Evolutionary conservation across 1,284 basidiomycete genomes (phyloP).

Genomic region (Ustilago cynodontis): DNA sequence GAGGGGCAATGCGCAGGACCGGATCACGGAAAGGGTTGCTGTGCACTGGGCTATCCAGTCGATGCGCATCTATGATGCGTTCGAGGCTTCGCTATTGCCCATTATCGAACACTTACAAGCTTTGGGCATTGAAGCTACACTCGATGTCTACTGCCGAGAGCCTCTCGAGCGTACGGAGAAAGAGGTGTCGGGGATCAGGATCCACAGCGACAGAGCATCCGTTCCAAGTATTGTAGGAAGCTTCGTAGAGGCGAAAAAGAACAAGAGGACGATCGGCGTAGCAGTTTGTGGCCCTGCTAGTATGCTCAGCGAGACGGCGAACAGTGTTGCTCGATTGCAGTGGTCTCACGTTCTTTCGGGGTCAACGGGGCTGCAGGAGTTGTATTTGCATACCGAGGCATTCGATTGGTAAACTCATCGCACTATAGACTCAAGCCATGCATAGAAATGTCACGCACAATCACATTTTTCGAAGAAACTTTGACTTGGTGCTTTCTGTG

Average conservation of each 20-base stretch:
- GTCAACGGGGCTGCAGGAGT: conserved; percentile 18
- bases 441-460: not conserved
- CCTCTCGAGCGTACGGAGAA: not conserved
- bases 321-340: conserved; percentile 33
- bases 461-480: not conserved
- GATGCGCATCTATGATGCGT: conserved; percentile 21
- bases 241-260: conserved; percentile 17
- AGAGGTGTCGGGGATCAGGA: conserved; percentile 7
- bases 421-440: too few relatives aligned
- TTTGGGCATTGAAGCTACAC: conserved; percentile 19
- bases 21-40: conserved; percentile 12
- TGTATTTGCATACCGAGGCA: conserved; percentile 45
- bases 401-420: conserved; percentile 38
- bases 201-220: conserved; percentile 19
- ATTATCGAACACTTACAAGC: conserved; percentile 27
- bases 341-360: conserved; percentile 33
- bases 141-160: conserved; percentile 39
- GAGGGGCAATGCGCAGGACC: conserved; percentile 1
- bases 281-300: conserved; percentile 48
- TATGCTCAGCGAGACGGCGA: conserved; percentile 49
- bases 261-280: conserved; percentile 17
- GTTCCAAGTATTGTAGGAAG: conserved; percentile 8
- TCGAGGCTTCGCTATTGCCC: conserved; percentile 18
- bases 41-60: conserved; percentile 38
- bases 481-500: not conserved